Evolutionary conservation across 345 rosid species (phyloP).

Genomic region (Ceriops tagal): DNA sequence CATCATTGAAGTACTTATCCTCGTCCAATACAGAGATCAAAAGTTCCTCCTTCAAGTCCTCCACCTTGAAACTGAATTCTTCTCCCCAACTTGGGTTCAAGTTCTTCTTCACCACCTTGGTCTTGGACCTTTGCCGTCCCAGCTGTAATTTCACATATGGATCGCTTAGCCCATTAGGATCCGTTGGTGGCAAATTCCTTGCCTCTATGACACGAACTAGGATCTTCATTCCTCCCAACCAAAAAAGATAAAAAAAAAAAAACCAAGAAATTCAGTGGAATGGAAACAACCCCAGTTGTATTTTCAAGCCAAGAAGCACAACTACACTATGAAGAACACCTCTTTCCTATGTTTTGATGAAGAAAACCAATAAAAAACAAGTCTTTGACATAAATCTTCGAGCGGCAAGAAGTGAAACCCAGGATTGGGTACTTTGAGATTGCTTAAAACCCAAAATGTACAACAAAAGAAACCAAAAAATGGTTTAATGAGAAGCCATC

Average conservation of each 20-base stretch:
- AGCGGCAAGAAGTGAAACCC: neutral
- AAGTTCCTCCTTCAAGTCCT: slow-evolving; percentile 85
- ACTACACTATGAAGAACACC: neutral
- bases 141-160: slow-evolving; percentile 83
- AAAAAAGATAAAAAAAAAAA: neutral
- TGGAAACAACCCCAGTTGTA: neutral
- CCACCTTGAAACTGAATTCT: slow-evolving; percentile 87
- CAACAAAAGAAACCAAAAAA: neutral
- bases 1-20: slow-evolving; percentile 86
- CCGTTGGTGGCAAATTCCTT: slow-evolving; percentile 81
- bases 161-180: slow-evolving; percentile 84
- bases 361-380: neutral
- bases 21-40: slow-evolving; percentile 73
- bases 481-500: too few relatives aligned
- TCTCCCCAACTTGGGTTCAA: slow-evolving; percentile 91
- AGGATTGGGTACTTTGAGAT: neutral
- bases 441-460: neutral
- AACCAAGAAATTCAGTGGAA: neutral
- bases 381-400: neutral
- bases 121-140: slow-evolving; percentile 65
- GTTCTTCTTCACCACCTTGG: slow-evolving; percentile 83
- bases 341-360: neutral
- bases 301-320: neutral
- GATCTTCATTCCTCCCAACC: slow-evolving; percentile 52
- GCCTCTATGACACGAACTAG: slow-evolving; percentile 75